Conservation (phyloP, 257 asterid genomes). For the Salvia splendens region DNA sequence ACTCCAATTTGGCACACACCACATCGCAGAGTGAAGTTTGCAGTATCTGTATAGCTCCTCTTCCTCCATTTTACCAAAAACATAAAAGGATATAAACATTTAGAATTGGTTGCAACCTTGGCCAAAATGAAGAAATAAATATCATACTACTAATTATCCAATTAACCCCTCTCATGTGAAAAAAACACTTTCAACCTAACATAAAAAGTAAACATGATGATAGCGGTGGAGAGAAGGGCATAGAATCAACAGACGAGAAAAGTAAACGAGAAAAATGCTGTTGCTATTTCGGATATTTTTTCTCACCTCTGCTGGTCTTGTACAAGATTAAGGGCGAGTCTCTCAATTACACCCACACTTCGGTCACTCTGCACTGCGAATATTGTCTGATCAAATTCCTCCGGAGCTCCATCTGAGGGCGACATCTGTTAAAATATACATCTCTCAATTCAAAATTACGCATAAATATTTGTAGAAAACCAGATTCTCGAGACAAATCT, state of each 20-base stretch:
- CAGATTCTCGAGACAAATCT: conserved; percentile 23
- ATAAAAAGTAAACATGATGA: neutral
- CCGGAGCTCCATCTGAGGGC: conserved; percentile 85
- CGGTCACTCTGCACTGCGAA: conserved; percentile 63
- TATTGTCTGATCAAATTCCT: conserved; percentile 93
- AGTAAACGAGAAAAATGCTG: neutral
- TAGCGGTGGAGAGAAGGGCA: neutral
- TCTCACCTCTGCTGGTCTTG: conserved; percentile 80
- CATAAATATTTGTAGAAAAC: conserved; percentile 3
- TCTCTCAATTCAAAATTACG: neutral
- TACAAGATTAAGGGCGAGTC: conserved; percentile 67
- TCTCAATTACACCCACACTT: conserved; percentile 60
- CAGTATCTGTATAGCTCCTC: conserved; percentile 88
- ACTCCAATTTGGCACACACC: conserved; percentile 96
- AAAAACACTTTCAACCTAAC: no score
- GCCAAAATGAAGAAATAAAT: no score
- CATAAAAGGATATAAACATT: no score
- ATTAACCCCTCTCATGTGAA: no score
- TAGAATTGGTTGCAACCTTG: no score
- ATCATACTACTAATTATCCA: no score
- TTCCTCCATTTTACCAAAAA: conserved; percentile 47
- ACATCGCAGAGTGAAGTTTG: conserved; percentile 90
- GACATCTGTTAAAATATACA: conserved; percentile 59
- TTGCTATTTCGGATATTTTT: conserved; percentile 11
- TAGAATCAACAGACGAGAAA: neutral